A percentile compares a stretch with the other conserved stretches of the same genome.
phyloP scores from a whole-genome alignment of 768 basidiomycete species.

The Hygrophorus russula region DNA sequence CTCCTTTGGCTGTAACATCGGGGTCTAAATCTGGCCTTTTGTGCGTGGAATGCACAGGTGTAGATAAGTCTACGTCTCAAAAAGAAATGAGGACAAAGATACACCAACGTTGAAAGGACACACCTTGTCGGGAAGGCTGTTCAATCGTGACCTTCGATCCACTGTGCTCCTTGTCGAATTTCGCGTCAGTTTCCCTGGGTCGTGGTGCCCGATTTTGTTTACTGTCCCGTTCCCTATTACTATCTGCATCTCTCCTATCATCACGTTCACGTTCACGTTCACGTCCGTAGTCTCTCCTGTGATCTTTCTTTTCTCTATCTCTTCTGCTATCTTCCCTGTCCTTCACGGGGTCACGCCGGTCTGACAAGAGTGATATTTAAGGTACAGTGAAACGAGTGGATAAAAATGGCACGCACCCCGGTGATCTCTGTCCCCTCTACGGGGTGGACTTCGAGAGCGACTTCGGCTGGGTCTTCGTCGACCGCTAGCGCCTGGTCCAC shows the following conservation, averaged over 20 bases:
- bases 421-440: conserved; percentile 29
- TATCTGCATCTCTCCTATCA: conserved; percentile 23
- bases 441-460: conserved; percentile 38
- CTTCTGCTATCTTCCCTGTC: conserved; percentile 30
- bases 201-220: neutral
- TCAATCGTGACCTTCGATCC: neutral
- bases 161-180: neutral
- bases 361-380: conserved; percentile 11
- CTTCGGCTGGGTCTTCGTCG: conserved; percentile 20
- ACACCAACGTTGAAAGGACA: neutral
- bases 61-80: conserved; percentile 11
- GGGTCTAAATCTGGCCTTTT: conserved; percentile 26
- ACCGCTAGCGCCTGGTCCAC: conserved; percentile 12
- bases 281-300: conserved; percentile 14
- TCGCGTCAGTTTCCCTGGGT: neutral
- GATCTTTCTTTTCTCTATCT: conserved; percentile 27
- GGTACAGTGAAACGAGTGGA: neutral
- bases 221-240: conserved; percentile 15
- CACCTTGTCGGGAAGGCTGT: conserved; percentile 9
- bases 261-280: conserved; percentile 26
- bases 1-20: conserved; percentile 24
- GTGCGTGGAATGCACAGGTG: conserved; percentile 8
- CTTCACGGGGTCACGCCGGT: conserved; percentile 28
- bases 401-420: conserved; percentile 16
- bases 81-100: neutral